A percentile compares a stretch with the other conserved stretches of the same genome.
phyloP scores from a whole-genome alignment of 2,329 filamentous ascomycete genomes.

The Coniochaeta sp. region DNA sequence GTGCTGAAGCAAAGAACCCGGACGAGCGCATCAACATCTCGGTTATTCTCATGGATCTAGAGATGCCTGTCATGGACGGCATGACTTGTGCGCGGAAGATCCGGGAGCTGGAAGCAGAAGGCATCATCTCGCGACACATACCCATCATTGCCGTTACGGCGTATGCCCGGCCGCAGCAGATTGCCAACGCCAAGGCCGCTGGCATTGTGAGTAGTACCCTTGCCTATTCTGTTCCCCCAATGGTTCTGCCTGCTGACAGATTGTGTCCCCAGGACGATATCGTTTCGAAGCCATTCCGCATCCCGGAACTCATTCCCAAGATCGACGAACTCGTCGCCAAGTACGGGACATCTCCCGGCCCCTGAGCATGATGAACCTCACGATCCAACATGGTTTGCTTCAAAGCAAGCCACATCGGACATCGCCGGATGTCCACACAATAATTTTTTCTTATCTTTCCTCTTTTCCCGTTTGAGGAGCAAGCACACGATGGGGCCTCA shows the following conservation, averaged over 20 bases:
- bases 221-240: background rate
- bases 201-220: constrained; percentile 62
- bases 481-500: background rate
- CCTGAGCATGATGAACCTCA: background rate
- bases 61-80: constrained; percentile 78
- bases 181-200: constrained; percentile 60
- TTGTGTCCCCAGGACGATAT: constrained; percentile 51
- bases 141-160: constrained; percentile 79
- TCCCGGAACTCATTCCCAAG: constrained; percentile 61
- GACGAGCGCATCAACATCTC: constrained; percentile 41
- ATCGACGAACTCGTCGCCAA: constrained; percentile 49
- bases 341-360: constrained; percentile 14
- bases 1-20: constrained; percentile 3
- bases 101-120: constrained; percentile 56
- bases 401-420: background rate
- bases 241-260: background rate
- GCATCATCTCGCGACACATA: constrained; percentile 56
- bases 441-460: background rate
- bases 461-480: background rate
- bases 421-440: background rate
- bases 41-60: constrained; percentile 71
- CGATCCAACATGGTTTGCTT: background rate
- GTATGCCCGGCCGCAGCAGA: constrained; percentile 69
- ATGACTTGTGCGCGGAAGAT: constrained; percentile 65
- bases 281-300: constrained; percentile 74